Percentiles rank a stretch among this genome's conserved stretches.
Evolutionary conservation across 306 rosid species (phyloP).

Genomic region (Lotus japonicus): DNA sequence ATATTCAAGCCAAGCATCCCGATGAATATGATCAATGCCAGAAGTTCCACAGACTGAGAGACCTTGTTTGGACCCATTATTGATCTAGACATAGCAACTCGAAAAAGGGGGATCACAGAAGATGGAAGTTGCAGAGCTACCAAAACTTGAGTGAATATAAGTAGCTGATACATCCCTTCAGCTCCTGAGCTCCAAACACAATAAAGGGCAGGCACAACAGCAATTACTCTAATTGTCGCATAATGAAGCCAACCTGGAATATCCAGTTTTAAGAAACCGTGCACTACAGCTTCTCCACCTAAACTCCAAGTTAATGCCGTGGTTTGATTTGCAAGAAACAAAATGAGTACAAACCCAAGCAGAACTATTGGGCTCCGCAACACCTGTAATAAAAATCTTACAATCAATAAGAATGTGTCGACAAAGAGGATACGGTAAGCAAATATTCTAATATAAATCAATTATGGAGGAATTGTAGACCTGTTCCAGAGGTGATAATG

Average conservation of each 20-base stretch:
- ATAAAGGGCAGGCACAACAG: slow-evolving; percentile 77
- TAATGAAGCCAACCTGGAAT: slow-evolving; percentile 98
- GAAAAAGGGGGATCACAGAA: slow-evolving; percentile 84
- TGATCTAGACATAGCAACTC: slow-evolving; percentile 73
- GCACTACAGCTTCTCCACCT: slow-evolving; percentile 57
- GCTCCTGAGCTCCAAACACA: slow-evolving; percentile 91
- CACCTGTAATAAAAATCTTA: slow-evolving; percentile 43
- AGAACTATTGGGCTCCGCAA: slow-evolving; percentile 53
- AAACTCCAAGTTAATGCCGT: slow-evolving; percentile 68
- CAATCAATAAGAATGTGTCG: neutral
- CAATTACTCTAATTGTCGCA: slow-evolving; percentile 75
- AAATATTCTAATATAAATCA: slow-evolving; percentile 8
- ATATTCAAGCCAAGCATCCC: slow-evolving; percentile 83
- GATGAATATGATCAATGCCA: slow-evolving; percentile 49
- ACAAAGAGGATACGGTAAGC: slow-evolving; percentile 1
- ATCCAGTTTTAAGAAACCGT: slow-evolving; percentile 66
- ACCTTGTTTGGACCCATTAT: slow-evolving; percentile 79
- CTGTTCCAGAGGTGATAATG: slow-evolving; percentile 75
- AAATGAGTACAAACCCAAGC: slow-evolving; percentile 41
- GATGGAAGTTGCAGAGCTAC: slow-evolving; percentile 87
- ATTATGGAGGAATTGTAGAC: slow-evolving; percentile 30
- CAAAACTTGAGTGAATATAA: slow-evolving; percentile 75
- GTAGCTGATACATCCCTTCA: slow-evolving; percentile 89
- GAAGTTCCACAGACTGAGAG: slow-evolving; percentile 68
- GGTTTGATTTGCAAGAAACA: slow-evolving; percentile 73